Evolutionary conservation across 306 rosid species (phyloP), one percentile per base, ranked within the genome.

Genomic region (Boehmeria nivea): DNA sequence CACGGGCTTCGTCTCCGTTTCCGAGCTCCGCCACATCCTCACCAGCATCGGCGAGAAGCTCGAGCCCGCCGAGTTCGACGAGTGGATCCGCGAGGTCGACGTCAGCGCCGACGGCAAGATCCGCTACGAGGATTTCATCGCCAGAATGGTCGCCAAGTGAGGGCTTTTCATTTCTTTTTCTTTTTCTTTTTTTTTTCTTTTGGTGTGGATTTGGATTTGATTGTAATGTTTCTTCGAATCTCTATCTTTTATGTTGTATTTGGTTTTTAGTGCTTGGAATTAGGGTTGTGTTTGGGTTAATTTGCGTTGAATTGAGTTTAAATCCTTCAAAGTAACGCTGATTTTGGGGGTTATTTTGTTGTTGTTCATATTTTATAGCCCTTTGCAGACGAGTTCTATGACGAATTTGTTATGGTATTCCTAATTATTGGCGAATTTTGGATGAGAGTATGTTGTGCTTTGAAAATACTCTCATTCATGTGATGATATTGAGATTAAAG

Each of bases 11-110:
- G 95, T 90, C 51, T 56, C 85, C 42, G 97, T 86, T 0, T 40
- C 95, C 0, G 99, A 91, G 73, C 99, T 91, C 65, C 94, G 94
- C 0, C 99, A 90, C 72, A 90, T 90, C 60, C 81, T 89, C 54
- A 89, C 97, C 48, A 86, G 80, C 79, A 89, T 89, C 24, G 97
- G 97, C 22, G 97, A 89, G 94, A 89, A 89, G 77, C 85, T 89
- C 10, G 97, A 89, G 67, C 94, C 95, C 0, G 63, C 94, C 36
- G 97, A 89, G 83, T 89, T 89, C 38, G 97, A 89, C 49, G 97
- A 89, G 82, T 89, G 97, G 97, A 86, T 89, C 87, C 73, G 84
- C 55, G 97, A 89, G 79, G 97, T 89, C 34, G 95, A 86, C 55
- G 97, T 89, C 14, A 83, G 85, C 18, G 61, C 87, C 40, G 95